Evolutionary conservation across 345 rosid genomes (phyloP).

Genomic region (Limnanthes douglasii): DNA sequence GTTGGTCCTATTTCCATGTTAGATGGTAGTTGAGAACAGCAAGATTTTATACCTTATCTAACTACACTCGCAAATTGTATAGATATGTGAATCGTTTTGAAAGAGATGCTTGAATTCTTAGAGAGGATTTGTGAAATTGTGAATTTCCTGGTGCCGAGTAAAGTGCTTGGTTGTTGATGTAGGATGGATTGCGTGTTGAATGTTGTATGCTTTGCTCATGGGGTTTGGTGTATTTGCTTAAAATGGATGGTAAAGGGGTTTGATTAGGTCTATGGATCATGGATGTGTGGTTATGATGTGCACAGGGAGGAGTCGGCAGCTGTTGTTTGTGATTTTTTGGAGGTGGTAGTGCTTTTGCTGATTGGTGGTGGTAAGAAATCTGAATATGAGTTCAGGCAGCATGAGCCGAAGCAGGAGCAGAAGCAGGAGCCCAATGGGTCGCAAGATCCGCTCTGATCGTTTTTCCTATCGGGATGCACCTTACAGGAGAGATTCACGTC

Average conservation of each 20-base stretch:
- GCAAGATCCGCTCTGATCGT: constrained; percentile 75
- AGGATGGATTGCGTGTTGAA: constrained; percentile 25
- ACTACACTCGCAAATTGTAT: too few species aligned
- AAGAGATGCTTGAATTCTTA: constrained; percentile 11
- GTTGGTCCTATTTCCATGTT: too few species aligned
- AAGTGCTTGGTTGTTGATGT: constrained; percentile 14
- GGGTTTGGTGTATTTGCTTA: constrained; percentile 34
- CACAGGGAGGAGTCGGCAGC: constrained; percentile 54
- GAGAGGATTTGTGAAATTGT: constrained; percentile 14
- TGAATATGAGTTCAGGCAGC: constrained; percentile 54
- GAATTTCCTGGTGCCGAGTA: constrained; percentile 13
- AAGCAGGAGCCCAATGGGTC: constrained; percentile 80
- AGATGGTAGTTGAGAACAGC: too few species aligned
- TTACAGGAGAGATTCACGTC: constrained; percentile 64
- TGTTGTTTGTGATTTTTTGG: constrained; percentile 26
- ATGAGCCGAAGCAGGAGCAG: too few species aligned
- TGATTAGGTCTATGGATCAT: constrained; percentile 39
- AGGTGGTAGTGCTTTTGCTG: constrained; percentile 20
- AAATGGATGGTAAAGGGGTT: constrained; percentile 25
- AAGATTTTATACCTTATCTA: too few species aligned
- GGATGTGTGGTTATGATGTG: constrained; percentile 62
- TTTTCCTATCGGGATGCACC: constrained; percentile 84
- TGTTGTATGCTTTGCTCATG: constrained; percentile 18
- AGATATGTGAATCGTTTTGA: too few species aligned
- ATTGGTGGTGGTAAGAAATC: constrained; percentile 31